phyloP scores from a whole-genome alignment of 2,329 filamentous ascomycete species.

The Penicillium sp. region DNA sequence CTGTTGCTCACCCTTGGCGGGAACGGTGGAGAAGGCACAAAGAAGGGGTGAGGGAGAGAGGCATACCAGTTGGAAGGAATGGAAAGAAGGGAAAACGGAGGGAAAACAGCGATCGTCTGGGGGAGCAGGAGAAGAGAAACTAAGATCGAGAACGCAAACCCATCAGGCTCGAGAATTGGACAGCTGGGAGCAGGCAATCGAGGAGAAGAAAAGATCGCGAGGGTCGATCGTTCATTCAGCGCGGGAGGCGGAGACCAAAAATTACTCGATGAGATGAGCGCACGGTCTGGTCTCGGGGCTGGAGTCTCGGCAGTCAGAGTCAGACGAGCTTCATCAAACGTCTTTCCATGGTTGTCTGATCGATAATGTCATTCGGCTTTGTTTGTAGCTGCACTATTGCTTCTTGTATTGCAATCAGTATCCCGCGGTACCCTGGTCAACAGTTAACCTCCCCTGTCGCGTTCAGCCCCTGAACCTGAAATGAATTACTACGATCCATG shows the following conservation, averaged over 20 bases:
- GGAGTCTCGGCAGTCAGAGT: background rate
- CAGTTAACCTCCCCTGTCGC: background rate
- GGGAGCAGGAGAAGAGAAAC: background rate
- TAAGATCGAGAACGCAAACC: conserved; percentile 8
- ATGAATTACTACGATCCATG: conserved; percentile 3
- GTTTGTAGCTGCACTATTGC: background rate
- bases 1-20: conserved; percentile 31
- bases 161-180: conserved; percentile 12
- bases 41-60: conserved; percentile 19
- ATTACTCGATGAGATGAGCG: conserved; percentile 1
- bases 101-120: conserved; percentile 9
- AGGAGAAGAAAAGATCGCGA: conserved; percentile 18
- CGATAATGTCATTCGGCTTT: background rate
- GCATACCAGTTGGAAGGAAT: conserved; percentile 20
- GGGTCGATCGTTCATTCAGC: conserved; percentile 13
- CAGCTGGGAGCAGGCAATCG: conserved; percentile 7
- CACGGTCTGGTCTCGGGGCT: background rate
- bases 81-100: conserved; percentile 8
- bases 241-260: conserved; percentile 12
- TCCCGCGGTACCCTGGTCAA: background rate
- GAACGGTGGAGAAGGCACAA: conserved; percentile 35
- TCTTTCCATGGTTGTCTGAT: background rate
- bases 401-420: background rate
- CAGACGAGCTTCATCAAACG: background rate
- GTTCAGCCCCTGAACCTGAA: conserved; percentile 12